A percentile compares a stretch with the other conserved stretches of the same genome.
These are phyloP conservation scores for Cucurbita argyrosperma DNA, from an alignment of 306 rosid genomes.

Conservation along the genomic window DNA sequence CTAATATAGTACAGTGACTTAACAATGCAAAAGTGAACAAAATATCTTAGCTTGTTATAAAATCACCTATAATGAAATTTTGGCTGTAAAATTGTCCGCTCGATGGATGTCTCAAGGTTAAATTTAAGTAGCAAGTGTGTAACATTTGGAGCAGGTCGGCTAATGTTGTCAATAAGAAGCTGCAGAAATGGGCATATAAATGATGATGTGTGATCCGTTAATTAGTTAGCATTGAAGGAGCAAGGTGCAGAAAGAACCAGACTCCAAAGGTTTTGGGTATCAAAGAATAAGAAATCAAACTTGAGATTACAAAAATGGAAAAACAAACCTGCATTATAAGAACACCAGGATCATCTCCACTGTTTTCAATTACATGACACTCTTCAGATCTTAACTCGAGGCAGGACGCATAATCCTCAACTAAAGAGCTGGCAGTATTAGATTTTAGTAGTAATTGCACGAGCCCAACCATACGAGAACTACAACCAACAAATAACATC, in stretches of 20 bases:
- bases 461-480: slow-evolving; percentile 95
- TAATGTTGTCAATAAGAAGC: slow-evolving; percentile 86
- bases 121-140: slow-evolving; percentile 77
- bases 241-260: background rate
- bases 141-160: slow-evolving; percentile 87
- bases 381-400: slow-evolving; percentile 79
- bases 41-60: background rate
- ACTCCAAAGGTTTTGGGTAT: background rate
- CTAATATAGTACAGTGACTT: background rate
- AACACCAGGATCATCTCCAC: slow-evolving; percentile 75
- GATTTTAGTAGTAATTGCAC: slow-evolving; percentile 70
- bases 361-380: slow-evolving; percentile 47
- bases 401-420: slow-evolving; percentile 99
- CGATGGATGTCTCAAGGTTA: slow-evolving; percentile 70
- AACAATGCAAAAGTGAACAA: background rate
- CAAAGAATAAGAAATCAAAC: background rate
- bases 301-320: background rate
- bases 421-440: slow-evolving; percentile 54
- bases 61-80: slow-evolving; percentile 85
- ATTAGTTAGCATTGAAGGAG: background rate
- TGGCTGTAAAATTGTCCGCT: slow-evolving; percentile 71
- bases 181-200: slow-evolving; percentile 23
- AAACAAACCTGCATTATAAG: slow-evolving; percentile 77
- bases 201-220: background rate
- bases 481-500: slow-evolving; percentile 15